These are phyloP conservation scores for Scenedesmus sp. DNA, from an alignment of 163 green algal genomes.

Conservation along the genomic window DNA sequence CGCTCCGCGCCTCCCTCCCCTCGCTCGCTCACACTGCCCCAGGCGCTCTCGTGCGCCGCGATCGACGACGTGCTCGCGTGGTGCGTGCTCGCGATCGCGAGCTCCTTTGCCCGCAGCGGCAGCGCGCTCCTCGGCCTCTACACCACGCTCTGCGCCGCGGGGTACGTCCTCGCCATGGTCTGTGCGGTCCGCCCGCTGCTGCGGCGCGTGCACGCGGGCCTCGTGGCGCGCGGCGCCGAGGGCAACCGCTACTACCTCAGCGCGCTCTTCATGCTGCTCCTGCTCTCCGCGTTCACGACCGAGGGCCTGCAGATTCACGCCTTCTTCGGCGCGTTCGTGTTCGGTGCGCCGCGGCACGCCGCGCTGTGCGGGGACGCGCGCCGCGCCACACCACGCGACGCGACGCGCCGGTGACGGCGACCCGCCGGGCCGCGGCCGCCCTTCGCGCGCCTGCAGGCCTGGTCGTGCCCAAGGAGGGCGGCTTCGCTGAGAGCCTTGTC, in stretches of 20 bases:
- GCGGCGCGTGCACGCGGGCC: not conserved
- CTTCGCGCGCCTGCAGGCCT: no score
- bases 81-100: slow-evolving; percentile 28
- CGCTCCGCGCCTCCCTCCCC: no score
- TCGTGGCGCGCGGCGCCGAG: not conserved
- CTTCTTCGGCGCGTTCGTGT: slow-evolving; percentile 64
- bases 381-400: no score
- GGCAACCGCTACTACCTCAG: slow-evolving; percentile 44
- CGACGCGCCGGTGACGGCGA: no score
- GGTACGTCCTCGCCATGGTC: slow-evolving; percentile 30
- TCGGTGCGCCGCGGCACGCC: no score
- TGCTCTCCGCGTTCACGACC: slow-evolving; percentile 49
- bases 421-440: no score
- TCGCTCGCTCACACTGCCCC: no score
- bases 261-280: slow-evolving; percentile 46
- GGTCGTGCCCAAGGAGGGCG: slow-evolving; percentile 48
- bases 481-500: slow-evolving; percentile 46
- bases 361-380: no score
- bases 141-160: slow-evolving; percentile 18
- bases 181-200: not conserved
- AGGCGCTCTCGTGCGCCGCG: slow-evolving; percentile 33
- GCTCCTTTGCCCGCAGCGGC: slow-evolving; percentile 32
- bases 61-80: slow-evolving; percentile 38
- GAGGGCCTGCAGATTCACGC: slow-evolving; percentile 59
- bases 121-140: slow-evolving; percentile 24